Conservation (phyloP, 2,329 filamentous ascomycete species). For the Botrytis fabae region DNA sequence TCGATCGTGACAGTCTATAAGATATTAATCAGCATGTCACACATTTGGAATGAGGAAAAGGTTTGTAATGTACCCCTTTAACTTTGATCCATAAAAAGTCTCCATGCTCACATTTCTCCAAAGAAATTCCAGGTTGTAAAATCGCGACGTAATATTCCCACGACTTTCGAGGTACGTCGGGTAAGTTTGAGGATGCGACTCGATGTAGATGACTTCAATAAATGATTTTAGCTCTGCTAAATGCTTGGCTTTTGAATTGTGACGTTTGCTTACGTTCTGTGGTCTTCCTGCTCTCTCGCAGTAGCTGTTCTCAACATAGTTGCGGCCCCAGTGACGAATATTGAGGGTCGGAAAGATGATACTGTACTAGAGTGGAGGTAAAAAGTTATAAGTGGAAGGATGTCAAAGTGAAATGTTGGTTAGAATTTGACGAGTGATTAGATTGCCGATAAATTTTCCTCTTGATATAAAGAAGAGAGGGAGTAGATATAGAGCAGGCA, state of each 20-base stretch:
- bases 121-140: background rate
- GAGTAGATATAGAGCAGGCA: background rate
- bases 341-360: background rate
- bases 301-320: background rate
- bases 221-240: background rate
- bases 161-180: background rate
- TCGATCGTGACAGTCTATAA: background rate
- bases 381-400: background rate
- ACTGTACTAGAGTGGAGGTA: too few relatives aligned
- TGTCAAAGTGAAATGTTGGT: background rate
- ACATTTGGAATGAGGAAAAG: too few relatives aligned
- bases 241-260: accelerated
- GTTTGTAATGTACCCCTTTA: background rate
- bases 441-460: background rate
- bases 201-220: background rate
- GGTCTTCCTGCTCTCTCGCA: background rate
- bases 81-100: constrained; percentile 12
- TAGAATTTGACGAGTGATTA: background rate
- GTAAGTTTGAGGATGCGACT: constrained; percentile 8
- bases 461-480: background rate
- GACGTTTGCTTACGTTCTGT: background rate
- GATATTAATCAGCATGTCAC: background rate
- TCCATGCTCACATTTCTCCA: constrained; percentile 1
- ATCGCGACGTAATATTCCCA: constrained; percentile 14
- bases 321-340: background rate